Evolutionary conservation across 768 basidiomycete genomes (phyloP).

Genomic region (Mycena indigotica): DNA sequence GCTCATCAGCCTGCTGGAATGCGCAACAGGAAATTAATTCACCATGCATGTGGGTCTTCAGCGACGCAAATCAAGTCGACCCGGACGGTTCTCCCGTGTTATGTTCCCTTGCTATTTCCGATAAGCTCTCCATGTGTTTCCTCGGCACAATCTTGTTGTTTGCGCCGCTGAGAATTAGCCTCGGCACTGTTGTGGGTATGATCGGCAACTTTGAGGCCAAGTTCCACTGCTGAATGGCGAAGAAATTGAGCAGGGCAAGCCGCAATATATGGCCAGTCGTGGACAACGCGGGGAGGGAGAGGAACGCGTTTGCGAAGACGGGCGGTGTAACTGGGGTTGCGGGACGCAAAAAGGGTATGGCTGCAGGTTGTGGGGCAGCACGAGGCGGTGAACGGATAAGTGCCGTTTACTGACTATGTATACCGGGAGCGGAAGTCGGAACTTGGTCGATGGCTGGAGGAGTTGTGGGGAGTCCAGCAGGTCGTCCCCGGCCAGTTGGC

Average conservation of each 20-base stretch:
- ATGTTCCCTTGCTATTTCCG: slow-evolving; percentile 46
- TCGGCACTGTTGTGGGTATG: slow-evolving; percentile 49
- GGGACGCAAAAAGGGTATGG: no score
- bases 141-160: slow-evolving; percentile 57
- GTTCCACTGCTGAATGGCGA: slow-evolving; percentile 72
- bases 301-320: slow-evolving; percentile 76
- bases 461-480: no score
- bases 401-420: no score
- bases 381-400: no score
- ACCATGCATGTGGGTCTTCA: neutral
- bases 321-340: slow-evolving; percentile 59
- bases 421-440: no score
- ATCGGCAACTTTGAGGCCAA: slow-evolving; percentile 42
- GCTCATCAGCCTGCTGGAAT: neutral
- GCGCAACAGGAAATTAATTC: neutral
- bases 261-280: slow-evolving; percentile 27
- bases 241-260: slow-evolving; percentile 53
- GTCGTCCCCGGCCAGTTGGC: no score
- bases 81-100: slow-evolving; percentile 20
- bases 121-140: slow-evolving; percentile 54
- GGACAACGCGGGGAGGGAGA: slow-evolving; percentile 50
- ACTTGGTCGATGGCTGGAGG: no score
- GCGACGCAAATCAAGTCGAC: slow-evolving; percentile 5
- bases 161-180: slow-evolving; percentile 63
- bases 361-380: no score